Percentiles rank a stretch among this genome's conserved stretches.
Conservation (phyloP, 2,329 filamentous ascomycete species). For the Dothideomycetes sp. region DNA sequence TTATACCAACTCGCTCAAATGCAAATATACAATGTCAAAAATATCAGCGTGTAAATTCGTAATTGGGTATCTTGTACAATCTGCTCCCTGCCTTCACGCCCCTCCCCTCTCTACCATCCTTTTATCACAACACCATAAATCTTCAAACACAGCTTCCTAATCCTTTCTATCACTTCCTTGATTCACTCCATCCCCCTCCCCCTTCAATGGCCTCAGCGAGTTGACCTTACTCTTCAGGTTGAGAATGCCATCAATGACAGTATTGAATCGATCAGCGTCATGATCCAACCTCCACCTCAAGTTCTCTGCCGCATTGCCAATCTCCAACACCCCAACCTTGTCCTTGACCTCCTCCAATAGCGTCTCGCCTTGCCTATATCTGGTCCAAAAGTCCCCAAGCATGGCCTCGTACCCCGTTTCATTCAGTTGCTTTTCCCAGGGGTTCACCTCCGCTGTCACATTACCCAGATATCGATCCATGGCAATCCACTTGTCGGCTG, state of each 20-base stretch:
- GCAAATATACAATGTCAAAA: too few relatives aligned
- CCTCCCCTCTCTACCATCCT: not conserved
- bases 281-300: conserved; percentile 2
- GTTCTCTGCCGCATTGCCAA: conserved; percentile 1
- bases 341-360: conserved; percentile 6
- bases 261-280: too few relatives aligned
- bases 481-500: conserved; percentile 13
- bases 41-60: not conserved
- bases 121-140: too few relatives aligned
- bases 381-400: conserved; percentile 14
- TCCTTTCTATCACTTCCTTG: too few relatives aligned
- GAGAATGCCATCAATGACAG: too few relatives aligned
- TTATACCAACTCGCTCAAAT: too few relatives aligned
- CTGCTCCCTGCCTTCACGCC: too few relatives aligned
- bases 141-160: conserved; percentile 2
- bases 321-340: conserved; percentile 3
- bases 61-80: not conserved
- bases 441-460: conserved; percentile 6
- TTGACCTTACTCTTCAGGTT: too few relatives aligned
- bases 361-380: conserved; percentile 9
- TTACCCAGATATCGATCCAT: conserved; percentile 13
- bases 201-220: too few relatives aligned
- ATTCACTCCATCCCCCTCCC: too few relatives aligned
- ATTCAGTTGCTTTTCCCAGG: conserved; percentile 10
- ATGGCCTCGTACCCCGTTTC: conserved; percentile 13